A percentile compares a stretch with the other conserved stretches of the same genome.
Conservation (phyloP, 768 basidiomycete genomes). For the Albatrellus ellisii region DNA sequence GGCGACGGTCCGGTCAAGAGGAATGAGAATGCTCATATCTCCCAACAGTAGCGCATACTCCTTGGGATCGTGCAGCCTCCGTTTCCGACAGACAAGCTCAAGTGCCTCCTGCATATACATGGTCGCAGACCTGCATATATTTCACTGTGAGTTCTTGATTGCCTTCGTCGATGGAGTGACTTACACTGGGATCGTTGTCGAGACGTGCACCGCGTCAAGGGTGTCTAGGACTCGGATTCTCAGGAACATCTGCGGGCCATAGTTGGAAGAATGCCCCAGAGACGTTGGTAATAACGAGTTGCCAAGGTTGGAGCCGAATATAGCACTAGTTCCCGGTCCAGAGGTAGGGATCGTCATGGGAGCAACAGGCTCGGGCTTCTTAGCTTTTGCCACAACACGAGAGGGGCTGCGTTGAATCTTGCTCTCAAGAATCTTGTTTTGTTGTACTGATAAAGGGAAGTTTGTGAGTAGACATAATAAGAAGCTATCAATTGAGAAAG, state of each 20-base stretch:
- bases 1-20: slow-evolving; percentile 92
- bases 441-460: slow-evolving; percentile 33
- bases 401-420: slow-evolving; percentile 80
- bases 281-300: slow-evolving; percentile 41
- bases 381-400: slow-evolving; percentile 46
- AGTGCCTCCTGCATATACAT: slow-evolving; percentile 98
- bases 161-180: slow-evolving; percentile 18
- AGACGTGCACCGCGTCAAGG: slow-evolving; percentile 74
- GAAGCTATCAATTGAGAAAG: not conserved
- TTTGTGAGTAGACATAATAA: too few relatives aligned
- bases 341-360: slow-evolving; percentile 15
- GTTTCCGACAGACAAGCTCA: slow-evolving; percentile 66
- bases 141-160: not conserved
- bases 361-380: slow-evolving; percentile 37
- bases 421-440: slow-evolving; percentile 69
- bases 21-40: slow-evolving; percentile 64
- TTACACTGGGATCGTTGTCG: slow-evolving; percentile 85
- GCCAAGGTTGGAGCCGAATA: slow-evolving; percentile 17
- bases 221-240: slow-evolving; percentile 72
- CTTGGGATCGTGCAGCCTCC: slow-evolving; percentile 49
- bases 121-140: slow-evolving; percentile 52
- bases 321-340: slow-evolving; percentile 9
- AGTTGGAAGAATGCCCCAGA: slow-evolving; percentile 52
- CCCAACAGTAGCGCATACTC: slow-evolving; percentile 71
- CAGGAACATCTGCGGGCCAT: slow-evolving; percentile 75